phyloP scores from a whole-genome alignment of 371 early-diverging fungal species.

The Funneliformis caledonium region DNA sequence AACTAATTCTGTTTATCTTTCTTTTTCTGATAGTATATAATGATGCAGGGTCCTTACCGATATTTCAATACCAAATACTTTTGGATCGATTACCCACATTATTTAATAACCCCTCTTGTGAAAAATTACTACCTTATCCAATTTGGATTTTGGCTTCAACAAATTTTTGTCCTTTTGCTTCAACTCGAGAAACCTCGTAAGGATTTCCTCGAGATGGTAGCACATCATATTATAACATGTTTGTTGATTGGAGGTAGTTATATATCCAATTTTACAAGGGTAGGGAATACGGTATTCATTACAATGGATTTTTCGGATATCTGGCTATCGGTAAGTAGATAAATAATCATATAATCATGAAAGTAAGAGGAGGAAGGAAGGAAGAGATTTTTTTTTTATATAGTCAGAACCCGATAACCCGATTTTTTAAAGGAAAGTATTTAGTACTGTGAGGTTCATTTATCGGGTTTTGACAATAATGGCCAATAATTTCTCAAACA shows the following conservation, averaged over 20 bases:
- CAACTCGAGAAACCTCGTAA: constrained; percentile 79
- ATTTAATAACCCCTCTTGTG: neutral
- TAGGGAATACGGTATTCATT: constrained; percentile 80
- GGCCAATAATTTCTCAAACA: neutral
- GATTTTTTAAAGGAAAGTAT: no score
- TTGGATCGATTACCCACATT: constrained; percentile 36
- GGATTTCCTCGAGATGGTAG: constrained; percentile 75
- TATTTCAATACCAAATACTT: constrained; percentile 28
- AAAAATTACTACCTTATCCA: constrained; percentile 83
- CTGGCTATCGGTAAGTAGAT: constrained; percentile 63
- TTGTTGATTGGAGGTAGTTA: constrained; percentile 73
- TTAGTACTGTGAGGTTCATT: no score
- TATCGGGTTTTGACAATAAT: neutral
- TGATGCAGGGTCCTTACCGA: constrained; percentile 7
- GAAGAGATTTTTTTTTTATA: neutral
- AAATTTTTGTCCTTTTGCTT: constrained; percentile 59
- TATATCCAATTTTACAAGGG: constrained; percentile 71
- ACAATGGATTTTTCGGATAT: constrained; percentile 86
- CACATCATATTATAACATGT: constrained; percentile 82
- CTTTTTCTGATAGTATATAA: constrained; percentile 3
- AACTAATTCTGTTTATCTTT: neutral
- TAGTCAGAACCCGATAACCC: no score
- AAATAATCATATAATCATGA: neutral
- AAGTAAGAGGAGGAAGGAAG: neutral
- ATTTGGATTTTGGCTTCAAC: constrained; percentile 80